A percentile compares a stretch with the other conserved stretches of the same genome.
Evolutionary conservation across 805 yeast genomes (phyloP).

Genomic region (Saturnispora diversa): DNA sequence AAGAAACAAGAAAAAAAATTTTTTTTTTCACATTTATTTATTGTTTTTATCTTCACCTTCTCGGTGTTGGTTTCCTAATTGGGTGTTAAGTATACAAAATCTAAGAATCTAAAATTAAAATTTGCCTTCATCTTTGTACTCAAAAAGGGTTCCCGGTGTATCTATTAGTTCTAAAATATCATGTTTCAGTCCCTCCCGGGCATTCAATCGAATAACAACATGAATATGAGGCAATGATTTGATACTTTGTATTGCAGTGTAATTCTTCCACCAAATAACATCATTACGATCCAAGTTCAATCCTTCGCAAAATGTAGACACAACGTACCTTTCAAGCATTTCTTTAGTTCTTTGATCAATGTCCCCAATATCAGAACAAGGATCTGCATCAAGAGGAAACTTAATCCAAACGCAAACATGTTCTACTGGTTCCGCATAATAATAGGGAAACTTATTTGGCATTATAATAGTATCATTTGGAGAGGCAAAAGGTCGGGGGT

Average conservation of each 20-base stretch:
- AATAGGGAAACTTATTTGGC: slow-evolving; percentile 60
- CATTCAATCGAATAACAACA: slow-evolving; percentile 40
- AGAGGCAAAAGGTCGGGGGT: slow-evolving; percentile 36
- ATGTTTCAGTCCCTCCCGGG: slow-evolving; percentile 4
- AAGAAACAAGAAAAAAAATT: background rate
- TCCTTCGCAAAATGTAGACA: slow-evolving; percentile 40
- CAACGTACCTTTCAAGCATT: slow-evolving; percentile 38
- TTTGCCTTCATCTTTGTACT: slow-evolving; percentile 4
- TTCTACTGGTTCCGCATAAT: slow-evolving; percentile 40
- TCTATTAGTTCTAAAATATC: slow-evolving; percentile 4
- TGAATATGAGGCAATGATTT: slow-evolving; percentile 64
- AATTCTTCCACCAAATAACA: slow-evolving; percentile 63
- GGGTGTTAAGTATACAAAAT: background rate
- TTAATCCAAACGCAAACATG: slow-evolving; percentile 69
- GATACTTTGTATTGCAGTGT: slow-evolving; percentile 63
- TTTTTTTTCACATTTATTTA: too few species aligned
- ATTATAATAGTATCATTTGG: slow-evolving; percentile 39
- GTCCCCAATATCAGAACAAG: slow-evolving; percentile 42
- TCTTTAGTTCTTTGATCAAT: slow-evolving; percentile 36
- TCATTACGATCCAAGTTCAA: slow-evolving; percentile 35
- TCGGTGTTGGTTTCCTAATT: too few species aligned
- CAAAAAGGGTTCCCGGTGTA: slow-evolving; percentile 12
- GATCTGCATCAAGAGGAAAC: slow-evolving; percentile 44
- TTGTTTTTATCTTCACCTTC: too few species aligned
- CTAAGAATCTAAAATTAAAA: background rate